Base-by-base conservation (phyloP, 192 early-diverging fungal genomes). In the Coemansia sp. region DNA sequence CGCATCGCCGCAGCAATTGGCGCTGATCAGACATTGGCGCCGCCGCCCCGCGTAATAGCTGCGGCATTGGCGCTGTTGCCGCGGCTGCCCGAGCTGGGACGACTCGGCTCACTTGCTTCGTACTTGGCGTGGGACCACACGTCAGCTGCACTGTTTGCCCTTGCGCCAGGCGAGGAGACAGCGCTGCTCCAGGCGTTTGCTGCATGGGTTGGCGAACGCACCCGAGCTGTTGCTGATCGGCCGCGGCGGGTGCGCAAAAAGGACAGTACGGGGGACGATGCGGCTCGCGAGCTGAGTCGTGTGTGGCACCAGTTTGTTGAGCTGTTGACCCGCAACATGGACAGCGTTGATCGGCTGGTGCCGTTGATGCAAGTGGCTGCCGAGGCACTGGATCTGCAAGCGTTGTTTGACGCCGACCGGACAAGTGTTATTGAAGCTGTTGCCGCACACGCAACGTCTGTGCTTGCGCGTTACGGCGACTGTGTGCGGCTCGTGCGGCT, bases 41-140 rank as follows among this genome's bases (percentile, higher is more conserved):
- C 69, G 11, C 57, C 51, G 24, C 68, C 65, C 17, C 74, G 74
- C 2, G 23, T 62, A 37, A 54, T 69, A 4, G 79, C 79, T 2
- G 79, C 73, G 0, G 79, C 73, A 7, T 38, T 62, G 43, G 69
- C 73, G 11, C 65, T 81, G 43, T 76, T 69, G 73, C 50, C 58
- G 21, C 60, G 50, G 10, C 23, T 80, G 19, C 49, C 68, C 1
- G 65, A 70, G 66, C 68, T 71, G 8, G 56, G 29, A 39, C 58
- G 60, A 8, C 63, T 71, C 1, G 53, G 38, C 21, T 19, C 61
- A 37, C 57, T 80, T 25, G 67, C 77, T 4, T 60, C 55, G 52
- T 74, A 68, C 49, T 55, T 80, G 39, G 57, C 64, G 37, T 66
- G 70, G 62, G 77, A 80, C 63, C 77, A 80, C 48, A 65, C 77